These are phyloP conservation scores for Kentomonas sorsogonicus DNA, from an alignment of 208 protist genomes.

Conservation along the genomic window DNA sequence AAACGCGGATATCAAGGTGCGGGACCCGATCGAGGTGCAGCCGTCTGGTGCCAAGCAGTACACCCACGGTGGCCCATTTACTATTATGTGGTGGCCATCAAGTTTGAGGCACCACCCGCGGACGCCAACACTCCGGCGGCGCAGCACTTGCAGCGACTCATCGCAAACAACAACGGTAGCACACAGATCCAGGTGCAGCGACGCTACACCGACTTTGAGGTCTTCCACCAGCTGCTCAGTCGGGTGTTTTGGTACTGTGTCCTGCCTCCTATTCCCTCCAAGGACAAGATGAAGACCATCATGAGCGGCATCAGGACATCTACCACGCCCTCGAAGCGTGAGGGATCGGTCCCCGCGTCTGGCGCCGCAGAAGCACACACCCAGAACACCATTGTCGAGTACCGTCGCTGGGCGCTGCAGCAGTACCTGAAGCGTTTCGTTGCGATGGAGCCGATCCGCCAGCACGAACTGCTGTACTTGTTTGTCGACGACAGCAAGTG, in stretches of 20 bases:
- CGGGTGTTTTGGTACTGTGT: conserved; percentile 73
- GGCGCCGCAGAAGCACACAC: conserved; percentile 5
- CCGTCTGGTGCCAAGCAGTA: too few species aligned
- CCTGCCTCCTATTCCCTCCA: conserved; percentile 85
- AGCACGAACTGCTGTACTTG: conserved; percentile 45
- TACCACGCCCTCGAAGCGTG: too few species aligned
- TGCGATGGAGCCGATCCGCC: conserved; percentile 57
- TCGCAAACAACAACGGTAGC: too few species aligned
- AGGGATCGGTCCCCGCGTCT: background rate
- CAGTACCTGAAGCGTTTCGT: conserved; percentile 77
- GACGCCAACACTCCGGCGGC: too few species aligned
- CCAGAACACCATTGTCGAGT: conserved; percentile 46
- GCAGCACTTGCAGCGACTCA: too few species aligned
- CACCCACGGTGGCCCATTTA: too few species aligned
- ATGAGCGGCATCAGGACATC: too few species aligned
- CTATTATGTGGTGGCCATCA: too few species aligned
- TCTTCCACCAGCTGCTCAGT: conserved; percentile 60
- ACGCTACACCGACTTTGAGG: conserved; percentile 88
- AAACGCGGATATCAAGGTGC: too few species aligned
- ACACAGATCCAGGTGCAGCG: conserved; percentile 37
- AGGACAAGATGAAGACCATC: conserved; percentile 68
- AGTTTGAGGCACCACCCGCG: too few species aligned
- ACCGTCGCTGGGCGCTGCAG: conserved; percentile 66
- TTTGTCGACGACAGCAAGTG: conserved; percentile 80
- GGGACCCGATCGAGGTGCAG: too few species aligned